Evolutionary conservation across 768 basidiomycete genomes (phyloP).

Genomic region (Lactarius deliciosus): DNA sequence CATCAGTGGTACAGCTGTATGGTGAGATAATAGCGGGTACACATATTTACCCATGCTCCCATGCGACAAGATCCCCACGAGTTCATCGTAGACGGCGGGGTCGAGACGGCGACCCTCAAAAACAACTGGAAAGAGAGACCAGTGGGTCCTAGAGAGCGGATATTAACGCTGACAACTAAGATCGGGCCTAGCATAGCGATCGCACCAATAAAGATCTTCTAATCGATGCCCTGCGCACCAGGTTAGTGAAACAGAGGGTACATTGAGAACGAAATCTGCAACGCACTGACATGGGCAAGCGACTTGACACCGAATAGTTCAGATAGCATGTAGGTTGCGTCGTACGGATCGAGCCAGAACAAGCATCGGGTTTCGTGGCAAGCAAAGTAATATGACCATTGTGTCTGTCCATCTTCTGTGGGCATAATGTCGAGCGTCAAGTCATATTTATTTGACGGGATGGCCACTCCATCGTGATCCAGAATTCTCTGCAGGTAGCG

Average conservation of each 20-base stretch:
- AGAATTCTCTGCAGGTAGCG: background rate
- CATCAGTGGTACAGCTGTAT: background rate
- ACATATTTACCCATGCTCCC: slow-evolving; percentile 42
- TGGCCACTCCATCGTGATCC: slow-evolving; percentile 19
- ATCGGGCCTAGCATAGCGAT: background rate
- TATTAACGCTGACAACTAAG: slow-evolving; percentile 10
- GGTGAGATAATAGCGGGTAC: background rate
- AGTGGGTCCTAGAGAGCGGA: slow-evolving; percentile 30
- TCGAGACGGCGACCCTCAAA: slow-evolving; percentile 20
- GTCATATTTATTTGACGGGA: slow-evolving; percentile 30
- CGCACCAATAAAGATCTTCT: slow-evolving; percentile 33
- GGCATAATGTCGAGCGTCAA: slow-evolving; percentile 32
- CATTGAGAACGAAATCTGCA: background rate
- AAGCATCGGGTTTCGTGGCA: slow-evolving; percentile 46
- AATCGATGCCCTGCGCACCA: slow-evolving; percentile 29
- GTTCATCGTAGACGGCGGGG: slow-evolving; percentile 33
- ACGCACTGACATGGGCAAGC: slow-evolving; percentile 27
- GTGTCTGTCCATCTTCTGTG: slow-evolving; percentile 35
- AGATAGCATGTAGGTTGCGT: slow-evolving; percentile 38
- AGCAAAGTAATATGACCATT: slow-evolving; percentile 50
- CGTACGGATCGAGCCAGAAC: slow-evolving; percentile 53
- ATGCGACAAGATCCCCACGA: slow-evolving; percentile 40
- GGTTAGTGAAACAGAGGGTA: background rate
- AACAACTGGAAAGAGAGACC: slow-evolving; percentile 33
- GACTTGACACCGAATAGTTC: slow-evolving; percentile 18